A percentile compares a stretch with the other conserved stretches of the same genome.
These are phyloP conservation scores for Lippia alba DNA, from an alignment of 305 asterid species.

Conservation along the genomic window DNA sequence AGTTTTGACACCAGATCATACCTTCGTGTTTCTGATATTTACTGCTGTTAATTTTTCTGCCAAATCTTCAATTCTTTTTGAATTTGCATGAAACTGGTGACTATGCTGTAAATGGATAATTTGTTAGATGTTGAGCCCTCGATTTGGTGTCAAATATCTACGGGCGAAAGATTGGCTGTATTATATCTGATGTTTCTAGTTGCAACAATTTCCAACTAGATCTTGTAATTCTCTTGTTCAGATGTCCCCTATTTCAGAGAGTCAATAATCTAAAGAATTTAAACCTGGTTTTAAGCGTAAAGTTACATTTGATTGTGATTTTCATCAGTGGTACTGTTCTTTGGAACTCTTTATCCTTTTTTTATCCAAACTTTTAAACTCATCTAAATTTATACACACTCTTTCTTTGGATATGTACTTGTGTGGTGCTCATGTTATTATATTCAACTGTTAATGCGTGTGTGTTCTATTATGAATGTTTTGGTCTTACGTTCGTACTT, in stretches of 20 bases:
- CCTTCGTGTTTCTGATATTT: slow-evolving; percentile 23
- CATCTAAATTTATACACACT: slow-evolving; percentile 21
- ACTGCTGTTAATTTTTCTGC: slow-evolving; percentile 15
- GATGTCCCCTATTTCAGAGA: slow-evolving; percentile 13
- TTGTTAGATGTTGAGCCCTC: neutral
- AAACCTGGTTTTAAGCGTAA: slow-evolving; percentile 5
- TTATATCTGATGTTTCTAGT: slow-evolving; percentile 15
- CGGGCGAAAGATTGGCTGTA: no score
- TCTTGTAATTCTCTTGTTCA: slow-evolving; percentile 24
- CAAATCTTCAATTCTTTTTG: slow-evolving; percentile 16
- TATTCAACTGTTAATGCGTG: slow-evolving; percentile 28
- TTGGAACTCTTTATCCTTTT: slow-evolving; percentile 4
- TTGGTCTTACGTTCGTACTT: slow-evolving; percentile 38
- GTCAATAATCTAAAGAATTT: slow-evolving; percentile 5
- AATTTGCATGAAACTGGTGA: neutral
- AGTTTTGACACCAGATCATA: slow-evolving; percentile 15
- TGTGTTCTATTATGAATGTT: slow-evolving; percentile 21
- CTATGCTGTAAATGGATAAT: slow-evolving; percentile 21
- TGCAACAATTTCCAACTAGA: slow-evolving; percentile 27
- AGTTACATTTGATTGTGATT: slow-evolving; percentile 10
- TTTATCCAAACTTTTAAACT: neutral
- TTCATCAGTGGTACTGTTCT: slow-evolving; percentile 15
- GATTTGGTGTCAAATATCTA: no score
- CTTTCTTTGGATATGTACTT: slow-evolving; percentile 24
- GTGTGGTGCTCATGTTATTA: slow-evolving; percentile 26